A percentile compares a stretch with the other conserved stretches of the same genome.
phyloP scores from a whole-genome alignment of 768 basidiomycete genomes.

The Rhodosporidiobolus sp. region DNA sequence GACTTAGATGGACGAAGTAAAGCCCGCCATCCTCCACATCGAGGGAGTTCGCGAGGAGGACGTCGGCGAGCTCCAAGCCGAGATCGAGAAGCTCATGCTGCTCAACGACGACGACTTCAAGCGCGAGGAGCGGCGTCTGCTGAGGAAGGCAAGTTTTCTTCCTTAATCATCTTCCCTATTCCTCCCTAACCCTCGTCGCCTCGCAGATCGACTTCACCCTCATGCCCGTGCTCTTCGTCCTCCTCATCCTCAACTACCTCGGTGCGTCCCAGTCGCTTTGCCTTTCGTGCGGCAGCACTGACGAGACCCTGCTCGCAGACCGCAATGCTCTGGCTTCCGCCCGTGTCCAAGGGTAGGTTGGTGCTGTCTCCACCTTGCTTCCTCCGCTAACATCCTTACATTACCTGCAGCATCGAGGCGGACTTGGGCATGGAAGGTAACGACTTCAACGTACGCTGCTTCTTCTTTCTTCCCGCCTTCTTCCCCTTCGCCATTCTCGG shows the following conservation, averaged over 20 bases:
- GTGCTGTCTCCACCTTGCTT: neutral
- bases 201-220: conserved; percentile 39
- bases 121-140: conserved; percentile 22
- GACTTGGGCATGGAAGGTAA: conserved; percentile 26
- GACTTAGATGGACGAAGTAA: neutral
- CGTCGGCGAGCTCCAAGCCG: conserved; percentile 14
- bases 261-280: neutral
- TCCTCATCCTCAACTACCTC: conserved; percentile 31
- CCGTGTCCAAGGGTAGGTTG: conserved; percentile 32
- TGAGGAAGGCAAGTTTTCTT: conserved; percentile 36
- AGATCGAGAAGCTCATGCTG: conserved; percentile 29
- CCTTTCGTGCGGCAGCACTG: too few relatives aligned
- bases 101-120: conserved; percentile 38
- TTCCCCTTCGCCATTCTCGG: neutral
- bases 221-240: conserved; percentile 36
- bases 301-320: neutral
- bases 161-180: neutral
- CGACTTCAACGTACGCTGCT: conserved; percentile 33
- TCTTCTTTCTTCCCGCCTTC: neutral
- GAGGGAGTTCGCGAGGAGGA: neutral
- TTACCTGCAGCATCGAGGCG: conserved; percentile 11
- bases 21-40: neutral
- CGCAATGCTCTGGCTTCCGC: conserved; percentile 42
- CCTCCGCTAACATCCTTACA: neutral
- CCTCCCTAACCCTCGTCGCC: neutral